Evolutionary conservation across 2,329 filamentous ascomycete genomes (phyloP).

Genomic region (Grosmannia clavigera): DNA sequence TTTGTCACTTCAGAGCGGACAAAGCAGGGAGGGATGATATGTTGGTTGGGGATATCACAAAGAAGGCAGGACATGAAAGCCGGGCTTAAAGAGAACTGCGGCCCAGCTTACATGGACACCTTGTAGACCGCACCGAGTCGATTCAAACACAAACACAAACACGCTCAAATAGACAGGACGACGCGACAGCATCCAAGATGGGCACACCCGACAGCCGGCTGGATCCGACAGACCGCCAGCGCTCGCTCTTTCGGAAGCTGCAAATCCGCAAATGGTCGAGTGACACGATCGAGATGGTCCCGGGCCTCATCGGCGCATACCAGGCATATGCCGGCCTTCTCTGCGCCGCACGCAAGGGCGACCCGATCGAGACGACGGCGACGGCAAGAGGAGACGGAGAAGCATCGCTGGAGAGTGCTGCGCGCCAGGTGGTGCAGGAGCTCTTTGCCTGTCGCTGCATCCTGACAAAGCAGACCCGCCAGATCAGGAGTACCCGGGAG

Average conservation of each 20-base stretch:
- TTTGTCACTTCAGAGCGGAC: neutral
- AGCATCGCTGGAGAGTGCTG: neutral
- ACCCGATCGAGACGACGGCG: neutral
- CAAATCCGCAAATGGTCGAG: neutral
- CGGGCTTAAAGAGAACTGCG: too few relatives aligned
- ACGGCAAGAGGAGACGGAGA: neutral
- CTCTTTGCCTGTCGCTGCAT: neutral
- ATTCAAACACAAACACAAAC: too few relatives aligned
- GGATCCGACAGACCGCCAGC: neutral
- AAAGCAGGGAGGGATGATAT: neutral
- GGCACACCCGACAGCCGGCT: neutral
- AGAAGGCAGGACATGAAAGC: neutral
- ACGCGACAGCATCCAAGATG: neutral
- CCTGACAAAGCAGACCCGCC: conserved; percentile 1
- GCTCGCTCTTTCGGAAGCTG: neutral
- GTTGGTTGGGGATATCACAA: neutral
- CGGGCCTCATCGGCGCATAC: neutral
- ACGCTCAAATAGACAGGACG: neutral
- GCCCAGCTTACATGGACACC: too few relatives aligned
- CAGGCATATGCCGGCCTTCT: neutral
- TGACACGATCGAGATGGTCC: neutral
- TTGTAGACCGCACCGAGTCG: neutral
- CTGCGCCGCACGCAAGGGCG: neutral
- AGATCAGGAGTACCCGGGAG: neutral
- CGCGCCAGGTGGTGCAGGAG: neutral